Percentiles rank a stretch among this genome's conserved stretches.
These are phyloP conservation scores for Tetrahymena borealis DNA, from an alignment of 73 alveolate species.

Conservation along the genomic window DNA sequence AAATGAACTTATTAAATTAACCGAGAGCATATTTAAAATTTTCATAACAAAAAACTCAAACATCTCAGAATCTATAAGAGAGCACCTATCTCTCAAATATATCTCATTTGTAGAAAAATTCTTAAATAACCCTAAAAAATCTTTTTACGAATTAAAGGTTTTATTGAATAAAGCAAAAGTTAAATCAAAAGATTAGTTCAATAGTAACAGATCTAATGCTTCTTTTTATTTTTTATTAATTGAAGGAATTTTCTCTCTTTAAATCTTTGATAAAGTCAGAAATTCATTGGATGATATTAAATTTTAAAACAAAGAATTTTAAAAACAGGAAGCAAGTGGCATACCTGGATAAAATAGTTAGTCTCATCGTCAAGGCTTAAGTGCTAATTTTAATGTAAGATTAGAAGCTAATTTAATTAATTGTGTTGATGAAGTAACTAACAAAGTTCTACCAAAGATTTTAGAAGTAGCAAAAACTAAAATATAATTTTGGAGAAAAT, in stretches of 20 bases:
- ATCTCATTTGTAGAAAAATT: not conserved
- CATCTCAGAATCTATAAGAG: not conserved
- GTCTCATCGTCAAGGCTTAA: too few species aligned
- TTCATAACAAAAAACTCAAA: not conserved
- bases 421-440: not conserved
- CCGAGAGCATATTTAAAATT: not conserved
- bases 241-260: not conserved
- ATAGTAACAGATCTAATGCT: too few species aligned
- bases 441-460: not conserved
- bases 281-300: not conserved
- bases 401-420: not conserved
- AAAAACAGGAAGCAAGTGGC: too few species aligned
- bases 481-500: not conserved
- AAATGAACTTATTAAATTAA: not conserved
- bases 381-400: not conserved
- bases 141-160: not conserved
- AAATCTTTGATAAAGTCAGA: not conserved
- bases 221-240: not conserved
- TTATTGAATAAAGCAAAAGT: not conserved
- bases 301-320: not conserved
- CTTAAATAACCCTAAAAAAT: not conserved
- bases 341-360: too few species aligned
- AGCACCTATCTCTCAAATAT: not conserved
- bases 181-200: not conserved
- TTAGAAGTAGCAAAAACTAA: not conserved